Conservation (phyloP, 192 early-diverging fungal species). For the Mortierella alpina region DNA sequence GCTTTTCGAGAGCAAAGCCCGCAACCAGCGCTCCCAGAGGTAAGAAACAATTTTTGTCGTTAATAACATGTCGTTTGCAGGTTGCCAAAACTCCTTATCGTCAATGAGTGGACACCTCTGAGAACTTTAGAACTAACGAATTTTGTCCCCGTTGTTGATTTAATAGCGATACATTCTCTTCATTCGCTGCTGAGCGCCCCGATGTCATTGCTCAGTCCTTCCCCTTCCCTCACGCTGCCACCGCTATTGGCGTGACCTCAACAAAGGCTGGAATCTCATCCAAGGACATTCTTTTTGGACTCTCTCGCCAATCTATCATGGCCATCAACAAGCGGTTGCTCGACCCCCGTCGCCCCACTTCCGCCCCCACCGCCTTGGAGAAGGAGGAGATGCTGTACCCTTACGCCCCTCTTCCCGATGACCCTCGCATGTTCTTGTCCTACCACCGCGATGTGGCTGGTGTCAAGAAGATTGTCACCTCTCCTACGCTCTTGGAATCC, state of each 20-base stretch:
- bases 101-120: not conserved
- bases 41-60: constrained; percentile 27
- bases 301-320: constrained; percentile 44
- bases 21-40: constrained; percentile 76
- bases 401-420: constrained; percentile 81
- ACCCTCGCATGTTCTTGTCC: constrained; percentile 80
- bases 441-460: constrained; percentile 78
- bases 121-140: not conserved
- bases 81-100: too few relatives aligned
- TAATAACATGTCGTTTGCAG: not conserved
- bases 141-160: not conserved
- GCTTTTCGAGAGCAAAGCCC: constrained; percentile 84
- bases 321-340: constrained; percentile 79
- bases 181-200: constrained; percentile 75
- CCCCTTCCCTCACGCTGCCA: constrained; percentile 77
- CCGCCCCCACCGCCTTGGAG: constrained; percentile 77
- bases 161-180: constrained; percentile 76
- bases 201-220: constrained; percentile 81
- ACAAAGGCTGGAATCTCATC: constrained; percentile 90
- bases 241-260: constrained; percentile 83
- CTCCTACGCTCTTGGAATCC: constrained; percentile 90
- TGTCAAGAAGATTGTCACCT: constrained; percentile 73
- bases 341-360: constrained; percentile 84
- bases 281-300: constrained; percentile 79
- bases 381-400: constrained; percentile 89